A percentile compares a stretch with the other conserved stretches of the same genome.
phyloP scores from a whole-genome alignment of 192 early-diverging fungal genomes.

The Gamsiella multidivaricata region DNA sequence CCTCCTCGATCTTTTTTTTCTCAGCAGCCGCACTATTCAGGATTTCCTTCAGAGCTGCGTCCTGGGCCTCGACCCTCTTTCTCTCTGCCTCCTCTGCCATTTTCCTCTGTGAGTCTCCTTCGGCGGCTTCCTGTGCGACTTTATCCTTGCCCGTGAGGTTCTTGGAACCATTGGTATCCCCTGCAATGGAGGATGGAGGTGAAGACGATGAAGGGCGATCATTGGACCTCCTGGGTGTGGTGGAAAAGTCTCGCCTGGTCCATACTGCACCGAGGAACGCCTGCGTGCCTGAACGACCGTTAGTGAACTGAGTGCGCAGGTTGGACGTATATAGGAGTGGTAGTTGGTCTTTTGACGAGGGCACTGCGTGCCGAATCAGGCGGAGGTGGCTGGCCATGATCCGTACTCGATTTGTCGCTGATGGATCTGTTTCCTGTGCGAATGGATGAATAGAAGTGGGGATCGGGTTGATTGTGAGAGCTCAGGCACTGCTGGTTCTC shows the following conservation, averaged over 20 bases:
- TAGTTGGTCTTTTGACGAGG: constrained; percentile 1
- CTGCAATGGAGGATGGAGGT: not conserved
- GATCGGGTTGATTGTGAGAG: not conserved
- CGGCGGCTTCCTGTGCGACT: not conserved
- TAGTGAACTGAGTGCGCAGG: not conserved
- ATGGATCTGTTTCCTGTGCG: not conserved
- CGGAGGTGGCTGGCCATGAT: constrained; percentile 20
- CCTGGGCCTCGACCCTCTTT: constrained; percentile 37
- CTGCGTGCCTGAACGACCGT: constrained; percentile 7
- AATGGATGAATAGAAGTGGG: not conserved
- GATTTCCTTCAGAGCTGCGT: constrained; percentile 42
- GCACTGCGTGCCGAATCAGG: constrained; percentile 27
- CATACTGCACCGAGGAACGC: not conserved
- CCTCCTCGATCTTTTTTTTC: constrained; percentile 39
- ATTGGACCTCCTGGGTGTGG: not conserved
- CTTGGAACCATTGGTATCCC: not conserved
- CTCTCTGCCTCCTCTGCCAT: constrained; percentile 20
- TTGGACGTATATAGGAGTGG: constrained; percentile 1
- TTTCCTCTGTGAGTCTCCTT: constrained; percentile 21
- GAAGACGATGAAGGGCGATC: not conserved
- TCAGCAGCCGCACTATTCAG: constrained; percentile 46
- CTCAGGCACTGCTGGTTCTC: too few species aligned
- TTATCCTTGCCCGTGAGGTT: not conserved
- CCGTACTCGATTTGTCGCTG: constrained; percentile 6
- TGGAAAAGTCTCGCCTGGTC: constrained; percentile 15